Percentiles rank a stretch among this genome's conserved stretches.
phyloP scores from a whole-genome alignment of 192 early-diverging fungal species.

The Hyaloraphidium curvatum region DNA sequence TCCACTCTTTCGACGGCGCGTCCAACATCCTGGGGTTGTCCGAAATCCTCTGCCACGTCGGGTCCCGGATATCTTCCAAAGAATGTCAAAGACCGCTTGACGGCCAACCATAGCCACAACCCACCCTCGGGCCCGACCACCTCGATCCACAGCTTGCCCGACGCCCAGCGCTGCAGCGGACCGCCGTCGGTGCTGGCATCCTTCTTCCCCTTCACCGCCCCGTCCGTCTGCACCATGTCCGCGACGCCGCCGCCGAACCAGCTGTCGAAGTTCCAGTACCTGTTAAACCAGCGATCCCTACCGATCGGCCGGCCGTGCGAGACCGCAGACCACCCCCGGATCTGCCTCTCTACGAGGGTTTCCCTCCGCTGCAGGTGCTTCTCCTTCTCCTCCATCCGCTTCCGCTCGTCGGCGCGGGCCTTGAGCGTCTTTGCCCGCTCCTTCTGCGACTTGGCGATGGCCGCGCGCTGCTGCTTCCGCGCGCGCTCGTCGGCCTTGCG shows the following conservation, averaged over 20 bases:
- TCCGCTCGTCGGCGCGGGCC: conserved; percentile 20
- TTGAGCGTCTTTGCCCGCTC: conserved; percentile 18
- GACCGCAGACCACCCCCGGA: conserved; percentile 32
- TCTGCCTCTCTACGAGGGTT: conserved; percentile 36
- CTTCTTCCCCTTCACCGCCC: not conserved
- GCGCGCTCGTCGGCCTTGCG: conserved; percentile 24
- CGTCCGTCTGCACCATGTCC: not conserved
- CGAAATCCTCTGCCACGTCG: not conserved
- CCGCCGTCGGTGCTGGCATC: too few relatives aligned
- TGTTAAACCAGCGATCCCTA: conserved; percentile 63
- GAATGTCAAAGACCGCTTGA: not conserved
- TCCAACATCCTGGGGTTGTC: not conserved
- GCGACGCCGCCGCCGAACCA: conserved; percentile 34
- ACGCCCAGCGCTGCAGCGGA: not conserved
- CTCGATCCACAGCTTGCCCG: not conserved
- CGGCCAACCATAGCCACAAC: not conserved
- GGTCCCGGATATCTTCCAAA: not conserved
- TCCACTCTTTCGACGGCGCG: not conserved
- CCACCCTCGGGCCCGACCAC: not conserved
- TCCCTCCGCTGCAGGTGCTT: conserved; percentile 19
- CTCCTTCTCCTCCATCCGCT: conserved; percentile 18
- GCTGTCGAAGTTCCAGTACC: conserved; percentile 77
- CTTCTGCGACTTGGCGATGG: conserved; percentile 27
- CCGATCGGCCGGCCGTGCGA: conserved; percentile 57
- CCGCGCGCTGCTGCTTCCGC: conserved; percentile 18